These are phyloP conservation scores for Aspergillus sp. DNA, from an alignment of 2,329 filamentous ascomycete species.

Conservation along the genomic window DNA sequence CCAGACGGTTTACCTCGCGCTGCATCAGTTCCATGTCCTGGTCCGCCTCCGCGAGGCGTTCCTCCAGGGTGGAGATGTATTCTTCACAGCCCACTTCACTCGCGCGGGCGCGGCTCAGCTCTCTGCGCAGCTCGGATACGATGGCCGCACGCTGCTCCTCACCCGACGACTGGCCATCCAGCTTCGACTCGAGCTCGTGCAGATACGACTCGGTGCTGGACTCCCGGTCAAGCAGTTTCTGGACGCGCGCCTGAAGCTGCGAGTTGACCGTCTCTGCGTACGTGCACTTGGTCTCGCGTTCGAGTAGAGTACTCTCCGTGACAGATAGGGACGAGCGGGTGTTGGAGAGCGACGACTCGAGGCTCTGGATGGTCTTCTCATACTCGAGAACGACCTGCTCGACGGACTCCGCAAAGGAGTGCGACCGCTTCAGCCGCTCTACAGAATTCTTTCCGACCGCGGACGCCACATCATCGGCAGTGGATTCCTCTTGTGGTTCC, in stretches of 20 bases:
- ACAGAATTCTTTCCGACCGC: slow-evolving; percentile 67
- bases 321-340: slow-evolving; percentile 74
- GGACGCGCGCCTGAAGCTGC: slow-evolving; percentile 80
- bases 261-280: slow-evolving; percentile 87
- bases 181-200: slow-evolving; percentile 79
- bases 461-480: slow-evolving; percentile 40
- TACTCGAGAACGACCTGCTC: slow-evolving; percentile 96
- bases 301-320: slow-evolving; percentile 77
- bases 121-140: slow-evolving; percentile 79
- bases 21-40: slow-evolving; percentile 96
- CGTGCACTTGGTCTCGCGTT: slow-evolving; percentile 88
- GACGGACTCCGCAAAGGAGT: slow-evolving; percentile 90
- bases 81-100: slow-evolving; percentile 88
- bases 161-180: slow-evolving; percentile 82
- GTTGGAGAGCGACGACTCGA: slow-evolving; percentile 84
- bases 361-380: slow-evolving; percentile 91
- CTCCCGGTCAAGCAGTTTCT: slow-evolving; percentile 88
- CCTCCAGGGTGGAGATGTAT: slow-evolving; percentile 93
- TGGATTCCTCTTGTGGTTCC: slow-evolving; percentile 31
- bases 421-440: slow-evolving; percentile 85
- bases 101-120: slow-evolving; percentile 77
- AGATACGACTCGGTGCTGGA: slow-evolving; percentile 86
- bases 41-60: slow-evolving; percentile 88
- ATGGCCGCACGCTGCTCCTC: slow-evolving; percentile 88
- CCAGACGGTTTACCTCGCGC: slow-evolving; percentile 84